Evolutionary conservation across 2,329 filamentous ascomycete species (phyloP), one percentile per base, ranked within the genome.

Genomic region (Talaromyces amestolkiae): DNA sequence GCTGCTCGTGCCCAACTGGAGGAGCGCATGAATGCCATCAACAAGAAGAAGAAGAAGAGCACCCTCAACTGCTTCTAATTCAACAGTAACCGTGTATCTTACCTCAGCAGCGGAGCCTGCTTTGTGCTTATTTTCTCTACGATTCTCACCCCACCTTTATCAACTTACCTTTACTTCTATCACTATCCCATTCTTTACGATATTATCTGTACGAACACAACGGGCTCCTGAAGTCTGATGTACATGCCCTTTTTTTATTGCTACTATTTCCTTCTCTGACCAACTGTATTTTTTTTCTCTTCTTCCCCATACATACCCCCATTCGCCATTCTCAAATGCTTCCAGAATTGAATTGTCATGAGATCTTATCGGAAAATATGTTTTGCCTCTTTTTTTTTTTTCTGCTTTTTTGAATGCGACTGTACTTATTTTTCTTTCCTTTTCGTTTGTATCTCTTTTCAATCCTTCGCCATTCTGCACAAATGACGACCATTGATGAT

Each of bases 11-110:
- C 90, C 45, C 91, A 96, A 73, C 86, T 99, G 31, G 94, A 99
- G 80, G 92, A 96, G 82, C 87, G 94, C 65, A 99, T 99, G 89
- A 93, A 94, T 74, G 89, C 91, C 66, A 90, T 95, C 77, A 93
- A 89, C 80, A 90, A 91, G 82, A 95, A 96, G 84, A 97, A 94
- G 86, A 93, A 96, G 80, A 84, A 84, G 87, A 97, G 96, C 86
- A 93, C 91, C 71, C 85, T 99, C 79, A 98, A 97, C 83, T 99
- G 95, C 86, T 99, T 99, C 84, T 97, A 92, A 79, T 59, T 67
- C 66, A 67, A 76, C 70, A 31, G 31, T n/a, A 43, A 17, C 37
- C 56, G 13, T 45, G 56, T 59, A 56, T 15, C 33, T 17, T 39
- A 39, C 15, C 33, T 13, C 53, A 24, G 31, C 33, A 22, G 33